A percentile compares a stretch with the other conserved stretches of the same genome.
Conservation (phyloP, 768 basidiomycete species). For the Neoboletus subvelutipes region DNA sequence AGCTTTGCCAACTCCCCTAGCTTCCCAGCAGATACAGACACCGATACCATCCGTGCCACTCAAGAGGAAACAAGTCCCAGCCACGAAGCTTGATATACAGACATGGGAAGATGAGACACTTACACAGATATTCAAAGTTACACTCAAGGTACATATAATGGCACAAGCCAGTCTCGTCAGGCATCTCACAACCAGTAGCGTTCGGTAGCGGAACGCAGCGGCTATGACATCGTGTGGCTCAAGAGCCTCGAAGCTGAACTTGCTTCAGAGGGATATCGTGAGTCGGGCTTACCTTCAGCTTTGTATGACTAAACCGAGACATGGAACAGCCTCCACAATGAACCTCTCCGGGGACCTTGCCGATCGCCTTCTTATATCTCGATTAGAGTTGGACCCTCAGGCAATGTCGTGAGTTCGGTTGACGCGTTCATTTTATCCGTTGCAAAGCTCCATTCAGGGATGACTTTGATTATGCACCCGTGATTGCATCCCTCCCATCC, state of each 20-base stretch:
- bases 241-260: conserved; percentile 73
- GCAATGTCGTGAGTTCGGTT: conserved; percentile 58
- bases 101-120: conserved; percentile 78
- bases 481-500: conserved; percentile 73
- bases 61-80: conserved; percentile 49
- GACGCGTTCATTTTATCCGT: background rate
- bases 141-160: conserved; percentile 62
- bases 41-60: conserved; percentile 35
- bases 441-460: conserved; percentile 42
- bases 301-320: background rate
- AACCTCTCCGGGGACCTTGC: conserved; percentile 56
- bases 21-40: conserved; percentile 32
- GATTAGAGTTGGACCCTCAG: conserved; percentile 77
- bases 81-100: conserved; percentile 50
- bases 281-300: background rate
- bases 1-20: conserved; percentile 20
- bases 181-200: conserved; percentile 39
- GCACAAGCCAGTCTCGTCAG: background rate
- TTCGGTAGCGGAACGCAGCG: conserved; percentile 55
- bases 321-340: conserved; percentile 34
- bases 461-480: conserved; percentile 71
- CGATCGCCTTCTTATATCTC: conserved; percentile 80
- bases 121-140: conserved; percentile 68
- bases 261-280: conserved; percentile 54
- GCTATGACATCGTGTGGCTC: conserved; percentile 79